Evolutionary conservation across 2,329 filamentous ascomycete species (phyloP), one percentile per base, ranked within the genome.

Genomic region (Trichophyton verrucosum): DNA sequence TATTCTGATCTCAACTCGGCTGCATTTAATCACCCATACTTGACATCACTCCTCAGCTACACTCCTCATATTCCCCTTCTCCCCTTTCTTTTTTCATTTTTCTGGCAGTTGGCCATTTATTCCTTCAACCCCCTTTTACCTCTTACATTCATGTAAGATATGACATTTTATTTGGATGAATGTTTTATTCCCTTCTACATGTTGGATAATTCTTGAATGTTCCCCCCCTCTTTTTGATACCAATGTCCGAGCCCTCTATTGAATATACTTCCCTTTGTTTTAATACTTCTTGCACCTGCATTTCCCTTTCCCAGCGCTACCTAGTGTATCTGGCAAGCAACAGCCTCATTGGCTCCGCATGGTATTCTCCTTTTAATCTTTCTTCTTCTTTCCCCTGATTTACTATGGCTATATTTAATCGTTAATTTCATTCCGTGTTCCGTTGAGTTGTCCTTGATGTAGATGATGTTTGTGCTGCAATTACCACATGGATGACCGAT

Each of bases 1-100:
- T 44, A n/a, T n/a, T 11, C 27, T 27, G 22, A 5, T n/a, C 15
- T 13, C 27, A 15, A 13, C 33, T 55, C 24, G 22, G 51, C 33
- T 15, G 15, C 20, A 33, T 22, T 55, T n/a, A 33, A 7, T 8
- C n/a, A 44, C 4, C 40, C 40, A 44, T 44, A n/a, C 3, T n/a
- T 15, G 15, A n/a, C 15, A 1, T 5, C 40, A n/a, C n/a, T n/a
- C 15, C 4, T n/a, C 40, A n/a, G 6, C 15, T 17, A 44, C 1
- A 44, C 33, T 17, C 5, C 15, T 9, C 15, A 15, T n/a, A 24
- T 36, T 20, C 57, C 17, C 53, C 63, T 62, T 60, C 46, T 57
- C 61, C 62, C 42, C 64, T 51, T 49, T 62, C 60, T 65, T 57
- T 60, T 61, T 64, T 57, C 60, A 58, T 60, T 57, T 60, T 57